Percentiles rank a stretch among this genome's conserved stretches.
Evolutionary conservation across 2,329 filamentous ascomycete genomes (phyloP).

Genomic region (Fusarium nygamai): DNA sequence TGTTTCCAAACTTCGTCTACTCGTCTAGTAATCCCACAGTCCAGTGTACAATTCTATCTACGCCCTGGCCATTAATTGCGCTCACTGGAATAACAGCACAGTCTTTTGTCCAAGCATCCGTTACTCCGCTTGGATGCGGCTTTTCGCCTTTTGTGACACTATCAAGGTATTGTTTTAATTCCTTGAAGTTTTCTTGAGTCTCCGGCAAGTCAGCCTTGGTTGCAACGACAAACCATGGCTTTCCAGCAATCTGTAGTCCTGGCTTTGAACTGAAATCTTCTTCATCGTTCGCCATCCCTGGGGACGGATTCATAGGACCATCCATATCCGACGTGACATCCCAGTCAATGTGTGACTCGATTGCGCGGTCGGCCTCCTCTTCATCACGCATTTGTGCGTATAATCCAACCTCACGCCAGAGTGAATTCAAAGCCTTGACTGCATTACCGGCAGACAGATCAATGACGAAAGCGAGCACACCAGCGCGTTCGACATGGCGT

Average conservation of each 20-base stretch:
- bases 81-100: conserved; percentile 84
- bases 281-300: conserved; percentile 25
- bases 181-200: conserved; percentile 80
- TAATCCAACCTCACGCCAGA: conserved; percentile 91
- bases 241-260: conserved; percentile 82
- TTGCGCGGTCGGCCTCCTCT: conserved; percentile 72
- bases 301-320: conserved; percentile 41
- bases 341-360: conserved; percentile 66
- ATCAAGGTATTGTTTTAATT: conserved; percentile 76
- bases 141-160: conserved; percentile 69
- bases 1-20: conserved; percentile 26
- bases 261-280: conserved; percentile 31
- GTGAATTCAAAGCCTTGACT: conserved; percentile 77
- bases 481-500: conserved; percentile 91
- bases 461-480: conserved; percentile 92
- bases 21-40: conserved; percentile 74
- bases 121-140: conserved; percentile 77
- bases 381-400: conserved; percentile 85
- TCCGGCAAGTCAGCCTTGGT: conserved; percentile 88
- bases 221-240: conserved; percentile 96
- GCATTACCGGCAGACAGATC: conserved; percentile 85
- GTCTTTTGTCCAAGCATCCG: conserved; percentile 66
- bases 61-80: conserved; percentile 86
- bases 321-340: conserved; percentile 61
- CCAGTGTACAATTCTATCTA: conserved; percentile 78